Conservation (phyloP, 2,329 filamentous ascomycete species). For the Colletotrichum agaves region DNA sequence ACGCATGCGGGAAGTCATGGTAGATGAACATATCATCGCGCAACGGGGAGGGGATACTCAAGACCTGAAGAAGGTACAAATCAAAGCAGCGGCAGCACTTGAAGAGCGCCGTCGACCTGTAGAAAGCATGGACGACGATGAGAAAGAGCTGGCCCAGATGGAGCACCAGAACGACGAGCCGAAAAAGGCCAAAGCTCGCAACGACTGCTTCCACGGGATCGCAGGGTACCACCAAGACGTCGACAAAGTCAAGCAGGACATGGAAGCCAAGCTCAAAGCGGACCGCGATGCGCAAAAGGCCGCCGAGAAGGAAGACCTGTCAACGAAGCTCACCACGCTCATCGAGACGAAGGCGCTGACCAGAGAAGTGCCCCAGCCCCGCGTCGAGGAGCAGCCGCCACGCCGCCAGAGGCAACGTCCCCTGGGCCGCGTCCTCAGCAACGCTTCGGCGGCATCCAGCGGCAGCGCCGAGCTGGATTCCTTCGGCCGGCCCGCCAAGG, state of each 20-base stretch:
- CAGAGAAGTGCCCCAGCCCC: constrained; percentile 33
- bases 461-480: constrained; percentile 52
- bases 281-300: constrained; percentile 41
- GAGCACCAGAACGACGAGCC: background rate
- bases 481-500: constrained; percentile 19
- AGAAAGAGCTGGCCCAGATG: background rate
- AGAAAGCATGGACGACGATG: background rate
- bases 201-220: background rate
- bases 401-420: constrained; percentile 56
- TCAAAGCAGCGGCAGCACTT: too few relatives aligned
- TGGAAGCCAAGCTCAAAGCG: constrained; percentile 37
- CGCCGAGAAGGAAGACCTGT: constrained; percentile 54
- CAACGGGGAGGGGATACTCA: background rate
- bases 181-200: too few relatives aligned
- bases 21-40: background rate
- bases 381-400: constrained; percentile 35
- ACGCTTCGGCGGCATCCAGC: constrained; percentile 63
- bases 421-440: constrained; percentile 68
- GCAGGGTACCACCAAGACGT: background rate
- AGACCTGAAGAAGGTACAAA: too few relatives aligned
- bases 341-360: constrained; percentile 46
- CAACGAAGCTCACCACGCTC: constrained; percentile 56
- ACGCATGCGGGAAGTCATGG: background rate
- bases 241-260: constrained; percentile 33
- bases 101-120: too few relatives aligned